phyloP scores from a whole-genome alignment of 441 rosid genomes.

The Arabidopsis lyrata region DNA sequence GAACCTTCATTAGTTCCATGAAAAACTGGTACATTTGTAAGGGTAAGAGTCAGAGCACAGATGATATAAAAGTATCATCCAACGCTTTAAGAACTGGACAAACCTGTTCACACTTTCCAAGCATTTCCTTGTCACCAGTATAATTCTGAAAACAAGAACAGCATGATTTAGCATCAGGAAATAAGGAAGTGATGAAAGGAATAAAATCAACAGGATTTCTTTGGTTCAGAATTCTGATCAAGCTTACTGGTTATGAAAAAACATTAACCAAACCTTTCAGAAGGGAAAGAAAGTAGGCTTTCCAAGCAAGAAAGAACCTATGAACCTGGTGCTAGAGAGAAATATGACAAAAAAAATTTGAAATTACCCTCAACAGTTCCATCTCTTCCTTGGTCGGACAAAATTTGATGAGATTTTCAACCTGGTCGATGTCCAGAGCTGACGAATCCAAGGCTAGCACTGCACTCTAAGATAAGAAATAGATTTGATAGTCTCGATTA shows the following conservation, averaged over 20 bases:
- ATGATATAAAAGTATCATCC: constrained; percentile 32
- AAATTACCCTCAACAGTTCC: constrained; percentile 79
- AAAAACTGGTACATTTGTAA: constrained; percentile 71
- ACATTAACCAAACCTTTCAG: constrained; percentile 18
- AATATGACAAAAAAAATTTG: constrained; percentile 28
- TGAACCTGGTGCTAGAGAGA: constrained; percentile 29
- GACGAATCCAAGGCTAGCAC: constrained; percentile 92
- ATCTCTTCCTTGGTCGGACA: constrained; percentile 98
- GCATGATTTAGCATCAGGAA: constrained; percentile 30
- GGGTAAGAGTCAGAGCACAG: constrained; percentile 40
- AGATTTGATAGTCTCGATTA: constrained; percentile 25
- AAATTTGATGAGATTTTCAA: constrained; percentile 96
- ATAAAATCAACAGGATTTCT: constrained; percentile 20
- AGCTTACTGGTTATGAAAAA: constrained; percentile 14
- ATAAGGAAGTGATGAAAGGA: background rate
- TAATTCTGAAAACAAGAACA: constrained; percentile 68
- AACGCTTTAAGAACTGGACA: constrained; percentile 36
- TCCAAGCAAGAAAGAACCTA: constrained; percentile 28
- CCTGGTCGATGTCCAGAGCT: constrained; percentile 92
- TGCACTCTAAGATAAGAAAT: constrained; percentile 65
- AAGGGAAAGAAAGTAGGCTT: constrained; percentile 10
- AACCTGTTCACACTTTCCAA: constrained; percentile 99
- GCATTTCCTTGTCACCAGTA: constrained; percentile 86
- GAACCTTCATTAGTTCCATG: constrained; percentile 93
- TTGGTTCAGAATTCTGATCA: constrained; percentile 31